A percentile compares a stretch with the other conserved stretches of the same genome.
Evolutionary conservation across 139 green algal species (phyloP).

Genomic region (Chlorella vulgaris): DNA sequence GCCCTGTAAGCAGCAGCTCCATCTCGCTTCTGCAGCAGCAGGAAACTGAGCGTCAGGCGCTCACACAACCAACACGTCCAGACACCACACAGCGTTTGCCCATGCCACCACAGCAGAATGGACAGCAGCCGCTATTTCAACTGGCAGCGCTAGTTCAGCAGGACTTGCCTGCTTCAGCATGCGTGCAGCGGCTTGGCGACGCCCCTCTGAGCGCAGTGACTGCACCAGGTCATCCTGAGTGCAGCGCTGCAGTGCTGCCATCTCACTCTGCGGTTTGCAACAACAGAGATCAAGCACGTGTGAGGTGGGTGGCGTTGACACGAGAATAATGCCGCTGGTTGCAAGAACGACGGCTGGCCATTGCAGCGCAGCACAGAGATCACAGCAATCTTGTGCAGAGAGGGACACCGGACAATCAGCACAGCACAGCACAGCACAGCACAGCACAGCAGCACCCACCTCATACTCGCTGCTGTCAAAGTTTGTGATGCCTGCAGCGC

Average conservation of each 20-base stretch:
- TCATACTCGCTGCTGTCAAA: neutral
- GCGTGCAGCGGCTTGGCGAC: conserved; percentile 57
- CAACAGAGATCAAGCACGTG: neutral
- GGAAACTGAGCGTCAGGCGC: neutral
- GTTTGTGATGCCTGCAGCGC: neutral
- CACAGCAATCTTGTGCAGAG: neutral
- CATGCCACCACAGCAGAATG: no score
- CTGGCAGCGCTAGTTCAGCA: no score
- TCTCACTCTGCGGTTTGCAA: conserved; percentile 49
- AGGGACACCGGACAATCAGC: neutral
- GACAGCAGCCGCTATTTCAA: no score
- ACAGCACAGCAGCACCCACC: no score
- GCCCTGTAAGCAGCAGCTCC: neutral
- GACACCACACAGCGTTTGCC: no score
- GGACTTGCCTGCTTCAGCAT: no score
- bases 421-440: neutral
- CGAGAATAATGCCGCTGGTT: no score
- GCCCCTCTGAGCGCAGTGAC: conserved; percentile 72
- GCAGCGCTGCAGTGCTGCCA: conserved; percentile 75
- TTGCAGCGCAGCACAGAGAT: neutral
- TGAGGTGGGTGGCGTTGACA: neutral
- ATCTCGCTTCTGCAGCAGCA: neutral
- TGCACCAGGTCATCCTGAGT: conserved; percentile 89
- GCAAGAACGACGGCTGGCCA: no score
- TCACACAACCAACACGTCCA: no score